Percentiles rank a stretch among this genome's conserved stretches.
These are phyloP conservation scores for Geotrichum australiense DNA, from an alignment of 1,139 yeast genomes.

Conservation along the genomic window DNA sequence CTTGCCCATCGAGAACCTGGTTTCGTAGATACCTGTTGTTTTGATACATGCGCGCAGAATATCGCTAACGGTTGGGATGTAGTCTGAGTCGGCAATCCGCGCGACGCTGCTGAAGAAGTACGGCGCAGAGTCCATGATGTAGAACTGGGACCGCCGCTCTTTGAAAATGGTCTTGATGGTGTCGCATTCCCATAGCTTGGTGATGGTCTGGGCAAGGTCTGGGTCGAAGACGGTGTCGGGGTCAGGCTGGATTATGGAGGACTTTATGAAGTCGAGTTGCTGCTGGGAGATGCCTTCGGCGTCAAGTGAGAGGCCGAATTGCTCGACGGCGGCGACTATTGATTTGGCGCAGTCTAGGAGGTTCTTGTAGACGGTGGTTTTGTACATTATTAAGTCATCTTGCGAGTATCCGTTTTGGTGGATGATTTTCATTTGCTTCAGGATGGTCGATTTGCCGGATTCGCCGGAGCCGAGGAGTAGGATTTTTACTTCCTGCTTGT, in stretches of 20 bases:
- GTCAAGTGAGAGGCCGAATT: constrained; percentile 20
- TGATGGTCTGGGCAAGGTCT: constrained; percentile 25
- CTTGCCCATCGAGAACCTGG: constrained; percentile 68
- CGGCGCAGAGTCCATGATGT: constrained; percentile 78
- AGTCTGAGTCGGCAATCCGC: constrained; percentile 54
- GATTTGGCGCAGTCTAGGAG: constrained; percentile 56
- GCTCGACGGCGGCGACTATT: constrained; percentile 48
- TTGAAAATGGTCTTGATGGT: constrained; percentile 52
- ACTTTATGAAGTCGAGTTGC: constrained; percentile 23
- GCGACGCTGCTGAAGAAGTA: constrained; percentile 67
- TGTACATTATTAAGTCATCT: constrained; percentile 56
- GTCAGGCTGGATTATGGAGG: constrained; percentile 29
- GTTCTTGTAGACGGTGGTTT: constrained; percentile 61
- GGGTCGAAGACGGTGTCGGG: constrained; percentile 29
- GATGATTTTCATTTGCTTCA: constrained; percentile 69
- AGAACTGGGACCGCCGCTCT: constrained; percentile 65
- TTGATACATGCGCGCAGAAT: constrained; percentile 82
- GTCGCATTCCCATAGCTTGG: constrained; percentile 48
- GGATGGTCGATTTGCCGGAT: constrained; percentile 67
- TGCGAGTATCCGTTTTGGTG: constrained; percentile 63
- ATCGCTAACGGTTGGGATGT: constrained; percentile 69
- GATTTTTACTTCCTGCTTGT: constrained; percentile 45
- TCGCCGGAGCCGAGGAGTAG: constrained; percentile 69
- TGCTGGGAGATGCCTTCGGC: constrained; percentile 18
- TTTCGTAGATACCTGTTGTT: constrained; percentile 88